phyloP scores from a whole-genome alignment of 176 grass and related monocot species.

The Dactylis glomerata region DNA sequence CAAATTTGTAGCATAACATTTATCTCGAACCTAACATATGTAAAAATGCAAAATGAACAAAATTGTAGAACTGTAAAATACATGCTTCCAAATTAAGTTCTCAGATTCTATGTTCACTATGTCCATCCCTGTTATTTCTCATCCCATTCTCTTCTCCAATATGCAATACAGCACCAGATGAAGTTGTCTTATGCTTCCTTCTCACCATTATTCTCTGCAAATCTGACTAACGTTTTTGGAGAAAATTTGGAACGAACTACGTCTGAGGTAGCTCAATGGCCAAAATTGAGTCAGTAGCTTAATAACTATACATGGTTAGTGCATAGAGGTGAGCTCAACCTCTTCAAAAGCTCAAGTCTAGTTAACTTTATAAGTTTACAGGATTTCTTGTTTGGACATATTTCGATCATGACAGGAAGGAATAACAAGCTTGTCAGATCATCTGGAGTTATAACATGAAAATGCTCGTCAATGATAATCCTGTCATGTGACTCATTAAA shows the following conservation, averaged over 20 bases:
- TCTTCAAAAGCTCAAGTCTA: background rate
- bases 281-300: background rate
- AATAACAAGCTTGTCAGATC: conserved; percentile 15
- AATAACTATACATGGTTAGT: background rate
- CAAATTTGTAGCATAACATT: background rate
- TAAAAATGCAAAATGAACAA: background rate
- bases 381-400: background rate
- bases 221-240: background rate
- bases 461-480: background rate
- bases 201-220: conserved; percentile 3
- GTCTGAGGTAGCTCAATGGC: background rate
- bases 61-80: background rate
- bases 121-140: background rate
- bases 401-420: background rate
- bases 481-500: background rate
- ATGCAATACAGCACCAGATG: background rate
- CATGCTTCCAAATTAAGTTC: conserved; percentile 1
- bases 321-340: background rate
- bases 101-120: background rate
- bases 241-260: background rate
- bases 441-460: conserved; percentile 10
- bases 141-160: background rate
- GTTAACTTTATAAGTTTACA: conserved; percentile 3
- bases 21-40: background rate
- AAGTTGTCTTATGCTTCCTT: background rate